phyloP scores from a whole-genome alignment of 2,329 filamentous ascomycete species.

The Colletotrichum musicola region DNA sequence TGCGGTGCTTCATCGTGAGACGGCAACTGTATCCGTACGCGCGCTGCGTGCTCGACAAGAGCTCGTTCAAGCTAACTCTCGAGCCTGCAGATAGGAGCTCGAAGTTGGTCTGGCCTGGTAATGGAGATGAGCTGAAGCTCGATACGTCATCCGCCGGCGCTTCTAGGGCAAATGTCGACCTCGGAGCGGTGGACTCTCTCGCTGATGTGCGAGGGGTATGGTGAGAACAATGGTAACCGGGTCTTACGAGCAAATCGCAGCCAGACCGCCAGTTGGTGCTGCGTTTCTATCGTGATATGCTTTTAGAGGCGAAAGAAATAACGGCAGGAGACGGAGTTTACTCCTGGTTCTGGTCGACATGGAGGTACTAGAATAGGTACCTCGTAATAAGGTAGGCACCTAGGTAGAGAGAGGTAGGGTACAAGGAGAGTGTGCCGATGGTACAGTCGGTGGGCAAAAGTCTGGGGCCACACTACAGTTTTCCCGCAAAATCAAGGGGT shows the following conservation, averaged over 20 bases:
- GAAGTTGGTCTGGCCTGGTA: background rate
- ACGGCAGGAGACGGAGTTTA: constrained; percentile 9
- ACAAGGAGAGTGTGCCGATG: background rate
- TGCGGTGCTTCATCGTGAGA: constrained; percentile 34
- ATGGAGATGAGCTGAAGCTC: background rate
- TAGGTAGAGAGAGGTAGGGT: background rate
- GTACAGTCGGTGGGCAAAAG: no score
- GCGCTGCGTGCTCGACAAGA: constrained; percentile 18
- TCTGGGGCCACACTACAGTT: no score
- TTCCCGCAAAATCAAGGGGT: no score
- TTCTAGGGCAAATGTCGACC: background rate
- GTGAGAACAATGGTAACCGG: background rate
- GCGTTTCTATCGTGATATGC: background rate
- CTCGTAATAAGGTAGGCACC: no score
- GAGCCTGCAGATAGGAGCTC: background rate
- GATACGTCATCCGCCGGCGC: constrained; percentile 7
- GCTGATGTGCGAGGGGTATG: background rate
- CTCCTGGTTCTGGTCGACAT: constrained; percentile 1
- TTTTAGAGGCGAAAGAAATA: background rate
- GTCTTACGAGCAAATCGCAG: background rate
- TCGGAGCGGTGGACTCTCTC: background rate
- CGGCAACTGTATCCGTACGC: constrained; percentile 10
- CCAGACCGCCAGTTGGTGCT: constrained; percentile 32
- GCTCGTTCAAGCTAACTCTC: background rate
- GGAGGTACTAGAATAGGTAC: no score